Evolutionary conservation across 2,329 filamentous ascomycete species (phyloP), one percentile per base, ranked within the genome.

Genomic region (Talaromyces pinophilus): DNA sequence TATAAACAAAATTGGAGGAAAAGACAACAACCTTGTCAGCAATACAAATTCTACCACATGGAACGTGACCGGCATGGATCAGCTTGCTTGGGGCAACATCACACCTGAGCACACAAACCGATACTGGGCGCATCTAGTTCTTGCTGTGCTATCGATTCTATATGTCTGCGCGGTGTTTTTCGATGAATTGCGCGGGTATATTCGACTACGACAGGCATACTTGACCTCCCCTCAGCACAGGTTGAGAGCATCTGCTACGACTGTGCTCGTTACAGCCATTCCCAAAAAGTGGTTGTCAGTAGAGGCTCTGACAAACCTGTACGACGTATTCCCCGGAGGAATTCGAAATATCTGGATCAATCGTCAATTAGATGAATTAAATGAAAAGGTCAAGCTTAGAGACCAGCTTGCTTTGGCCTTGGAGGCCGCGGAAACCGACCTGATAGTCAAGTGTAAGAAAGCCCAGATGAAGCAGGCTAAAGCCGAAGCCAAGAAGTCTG

Each of bases 311-410:
- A 86, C 88, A 66, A 90, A 90, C 0, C 83, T 99, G 0, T 99
- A 96, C 73, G 95, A 99, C 76, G 93, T 98, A 1, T 98, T 97
- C 72, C 95, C 95, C 0, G 95, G 95, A 22, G 95, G 95, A 35
- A 90, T 99, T 74, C 88, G 92, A 67, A 98, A 98, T 71, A 91
- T 99, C 57, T 99, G 94, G 93, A 89, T 99, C 72, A 99, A 97
- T 67, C 87, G 94, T 68, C 92, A 99, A 74, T 90, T 92, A 70
- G 92, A 93, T 52, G 85, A 89, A 8, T 85, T 99, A 11, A 85
- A 92, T 57, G 90, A 93, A 68, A 98, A 98, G 76, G 90, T 98
- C 55, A 86, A 91, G 59, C 82, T 87, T 69, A 87, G 95, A 54
- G 87, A 93, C 68, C 80, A 85, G 8, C 81, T 97, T 15, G 92